Evolutionary conservation across 176 grass and related monocot genomes (phyloP).

Genomic region (Leersia perrieri): DNA sequence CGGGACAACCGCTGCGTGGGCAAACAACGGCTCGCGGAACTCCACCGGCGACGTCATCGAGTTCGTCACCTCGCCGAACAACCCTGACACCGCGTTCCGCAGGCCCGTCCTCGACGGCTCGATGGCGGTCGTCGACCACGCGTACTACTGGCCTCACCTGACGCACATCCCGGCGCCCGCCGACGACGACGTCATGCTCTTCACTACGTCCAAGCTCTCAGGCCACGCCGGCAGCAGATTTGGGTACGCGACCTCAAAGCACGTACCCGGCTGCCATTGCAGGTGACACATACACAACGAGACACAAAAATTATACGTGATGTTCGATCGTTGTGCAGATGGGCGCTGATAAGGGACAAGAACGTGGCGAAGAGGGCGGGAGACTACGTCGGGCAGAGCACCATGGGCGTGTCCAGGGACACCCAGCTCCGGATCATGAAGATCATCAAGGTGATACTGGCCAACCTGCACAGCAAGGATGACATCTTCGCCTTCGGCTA

Average conservation of each 20-base stretch:
- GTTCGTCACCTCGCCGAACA: conserved; percentile 78
- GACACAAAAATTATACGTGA: background rate
- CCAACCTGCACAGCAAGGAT: conserved; percentile 35
- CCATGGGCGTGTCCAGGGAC: conserved; percentile 61
- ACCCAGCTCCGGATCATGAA: conserved; percentile 64
- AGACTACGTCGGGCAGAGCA: conserved; percentile 29
- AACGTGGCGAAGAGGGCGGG: conserved; percentile 36
- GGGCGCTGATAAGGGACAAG: conserved; percentile 77
- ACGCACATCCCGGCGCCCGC: conserved; percentile 53
- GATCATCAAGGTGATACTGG: conserved; percentile 56
- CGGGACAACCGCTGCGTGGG: conserved; percentile 47
- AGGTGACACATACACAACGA: too few relatives aligned
- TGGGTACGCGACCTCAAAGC: conserved; percentile 32
- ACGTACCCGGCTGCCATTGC: background rate
- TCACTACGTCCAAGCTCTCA: conserved; percentile 63
- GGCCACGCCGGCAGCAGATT: conserved; percentile 80
- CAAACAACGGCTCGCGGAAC: conserved; percentile 38
- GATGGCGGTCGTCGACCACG: conserved; percentile 60
- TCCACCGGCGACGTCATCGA: conserved; percentile 49
- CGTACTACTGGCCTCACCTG: conserved; percentile 81
- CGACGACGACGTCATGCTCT: conserved; percentile 72
- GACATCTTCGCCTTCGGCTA: conserved; percentile 80
- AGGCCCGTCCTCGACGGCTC: conserved; percentile 41
- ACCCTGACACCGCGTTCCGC: conserved; percentile 50
- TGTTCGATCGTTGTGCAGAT: conserved; percentile 28